Percentiles rank a stretch among this genome's conserved stretches.
phyloP scores from a whole-genome alignment of 2,329 filamentous ascomycete genomes.

The Volutella citrinella region DNA sequence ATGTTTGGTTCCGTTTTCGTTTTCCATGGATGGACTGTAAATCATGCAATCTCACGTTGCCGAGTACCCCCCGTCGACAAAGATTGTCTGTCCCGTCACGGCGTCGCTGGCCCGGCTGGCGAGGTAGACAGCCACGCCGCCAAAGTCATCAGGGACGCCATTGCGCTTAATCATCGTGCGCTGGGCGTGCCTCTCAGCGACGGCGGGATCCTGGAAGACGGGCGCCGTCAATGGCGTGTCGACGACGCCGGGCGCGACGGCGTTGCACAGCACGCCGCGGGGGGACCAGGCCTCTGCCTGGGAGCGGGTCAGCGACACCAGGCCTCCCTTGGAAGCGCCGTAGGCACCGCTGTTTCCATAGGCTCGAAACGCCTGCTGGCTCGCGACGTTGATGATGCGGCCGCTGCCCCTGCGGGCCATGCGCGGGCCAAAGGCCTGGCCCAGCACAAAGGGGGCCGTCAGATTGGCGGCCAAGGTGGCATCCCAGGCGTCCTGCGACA shows the following conservation, averaged over 20 bases:
- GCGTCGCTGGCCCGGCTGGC: conserved; percentile 29
- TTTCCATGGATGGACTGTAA: no score
- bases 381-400: conserved; percentile 32
- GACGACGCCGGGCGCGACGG: conserved; percentile 30
- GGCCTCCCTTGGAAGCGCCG: conserved; percentile 29
- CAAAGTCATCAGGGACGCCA: conserved; percentile 30
- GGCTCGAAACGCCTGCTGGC: conserved; percentile 30
- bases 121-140: conserved; percentile 26
- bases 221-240: conserved; percentile 24
- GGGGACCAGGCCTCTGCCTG: conserved; percentile 35
- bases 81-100: conserved; percentile 32
- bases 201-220: conserved; percentile 19
- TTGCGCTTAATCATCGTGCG: conserved; percentile 31
- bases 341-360: conserved; percentile 33
- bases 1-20: no score
- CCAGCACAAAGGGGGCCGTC: conserved; percentile 29
- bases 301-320: conserved; percentile 29
- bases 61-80: conserved; percentile 34
- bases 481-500: conserved; percentile 29
- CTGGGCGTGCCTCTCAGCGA: conserved; percentile 20
- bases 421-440: conserved; percentile 29
- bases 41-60: conserved; percentile 19
- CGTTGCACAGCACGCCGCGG: conserved; percentile 31
- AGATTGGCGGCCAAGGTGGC: conserved; percentile 31
- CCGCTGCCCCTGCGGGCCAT: conserved; percentile 31